A percentile compares a stretch with the other conserved stretches of the same genome.
phyloP scores from a whole-genome alignment of 805 yeast genomes.

The Starmera caribaea region DNA sequence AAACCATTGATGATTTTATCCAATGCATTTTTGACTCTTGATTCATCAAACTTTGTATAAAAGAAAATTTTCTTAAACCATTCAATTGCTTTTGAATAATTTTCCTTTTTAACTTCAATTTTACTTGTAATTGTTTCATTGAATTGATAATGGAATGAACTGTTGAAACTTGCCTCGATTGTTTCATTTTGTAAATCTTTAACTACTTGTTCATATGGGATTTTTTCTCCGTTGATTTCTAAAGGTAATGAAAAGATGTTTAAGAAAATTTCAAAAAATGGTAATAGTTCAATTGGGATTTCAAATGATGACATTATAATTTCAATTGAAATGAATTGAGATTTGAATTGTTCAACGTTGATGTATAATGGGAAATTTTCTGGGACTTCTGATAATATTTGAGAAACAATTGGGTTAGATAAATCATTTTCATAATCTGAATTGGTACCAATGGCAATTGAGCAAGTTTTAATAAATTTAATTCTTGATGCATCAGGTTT shows the following conservation, averaged over 20 bases:
- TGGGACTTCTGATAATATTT: conserved; percentile 26
- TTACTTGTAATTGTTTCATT: conserved; percentile 58
- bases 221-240: conserved; percentile 44
- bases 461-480: conserved; percentile 55
- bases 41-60: conserved; percentile 60
- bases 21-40: conserved; percentile 52
- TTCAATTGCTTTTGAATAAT: conserved; percentile 59
- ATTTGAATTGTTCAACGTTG: conserved; percentile 70
- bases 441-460: conserved; percentile 51
- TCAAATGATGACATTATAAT: conserved; percentile 47
- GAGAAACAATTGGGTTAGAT: conserved; percentile 17
- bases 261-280: conserved; percentile 54
- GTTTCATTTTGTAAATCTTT: conserved; percentile 65
- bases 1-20: conserved; percentile 31
- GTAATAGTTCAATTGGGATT: conserved; percentile 43
- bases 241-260: conserved; percentile 71
- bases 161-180: conserved; percentile 43
- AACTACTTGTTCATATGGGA: conserved; percentile 72
- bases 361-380: conserved; percentile 52
- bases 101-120: conserved; percentile 48
- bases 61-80: conserved; percentile 68
- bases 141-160: conserved; percentile 49
- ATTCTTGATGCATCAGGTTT: conserved; percentile 71
- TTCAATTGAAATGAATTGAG: conserved; percentile 68
- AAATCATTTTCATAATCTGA: conserved; percentile 24